Percentiles rank a stretch among this genome's conserved stretches.
phyloP scores from a whole-genome alignment of 2,329 filamentous ascomycete genomes.

The Aureobasidium sp. region DNA sequence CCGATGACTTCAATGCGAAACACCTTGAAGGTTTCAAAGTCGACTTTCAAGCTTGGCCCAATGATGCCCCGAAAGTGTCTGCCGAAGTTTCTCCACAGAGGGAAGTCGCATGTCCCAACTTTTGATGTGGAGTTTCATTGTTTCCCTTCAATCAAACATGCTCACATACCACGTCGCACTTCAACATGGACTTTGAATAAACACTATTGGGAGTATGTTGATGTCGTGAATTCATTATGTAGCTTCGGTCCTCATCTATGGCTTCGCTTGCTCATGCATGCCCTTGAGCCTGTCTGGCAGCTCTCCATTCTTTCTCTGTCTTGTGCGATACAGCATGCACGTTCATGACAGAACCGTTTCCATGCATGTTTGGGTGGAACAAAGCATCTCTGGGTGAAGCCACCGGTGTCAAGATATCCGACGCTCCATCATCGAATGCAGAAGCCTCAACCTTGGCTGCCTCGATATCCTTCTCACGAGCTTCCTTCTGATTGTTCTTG shows the following conservation, averaged over 20 bases:
- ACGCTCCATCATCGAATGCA: neutral
- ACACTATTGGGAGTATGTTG: neutral
- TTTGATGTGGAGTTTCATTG: neutral
- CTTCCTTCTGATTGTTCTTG: neutral
- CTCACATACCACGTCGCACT: neutral
- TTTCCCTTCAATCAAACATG: neutral
- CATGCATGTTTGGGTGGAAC: neutral
- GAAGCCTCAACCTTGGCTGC: neutral
- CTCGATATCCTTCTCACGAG: neutral
- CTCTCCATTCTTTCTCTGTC: conserved; percentile 4
- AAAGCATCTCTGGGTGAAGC: conserved; percentile 1
- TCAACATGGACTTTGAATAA: neutral
- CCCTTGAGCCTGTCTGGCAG: neutral
- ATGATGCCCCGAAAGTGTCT: neutral
- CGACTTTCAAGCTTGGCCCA: neutral
- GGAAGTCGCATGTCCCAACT: neutral
- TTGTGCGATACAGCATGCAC: neutral
- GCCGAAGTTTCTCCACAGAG: neutral
- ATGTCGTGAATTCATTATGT: conserved; percentile 9
- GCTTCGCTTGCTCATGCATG: neutral
- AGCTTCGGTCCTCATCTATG: neutral
- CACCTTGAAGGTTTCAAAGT: conserved; percentile 8
- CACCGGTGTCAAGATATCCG: neutral
- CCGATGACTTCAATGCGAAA: neutral
- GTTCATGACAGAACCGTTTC: neutral